Percentiles rank a stretch among this genome's conserved stretches.
These are phyloP conservation scores for Hypoxylon intermedium DNA, from an alignment of 495 filamentous ascomycete species.

Conservation along the genomic window DNA sequence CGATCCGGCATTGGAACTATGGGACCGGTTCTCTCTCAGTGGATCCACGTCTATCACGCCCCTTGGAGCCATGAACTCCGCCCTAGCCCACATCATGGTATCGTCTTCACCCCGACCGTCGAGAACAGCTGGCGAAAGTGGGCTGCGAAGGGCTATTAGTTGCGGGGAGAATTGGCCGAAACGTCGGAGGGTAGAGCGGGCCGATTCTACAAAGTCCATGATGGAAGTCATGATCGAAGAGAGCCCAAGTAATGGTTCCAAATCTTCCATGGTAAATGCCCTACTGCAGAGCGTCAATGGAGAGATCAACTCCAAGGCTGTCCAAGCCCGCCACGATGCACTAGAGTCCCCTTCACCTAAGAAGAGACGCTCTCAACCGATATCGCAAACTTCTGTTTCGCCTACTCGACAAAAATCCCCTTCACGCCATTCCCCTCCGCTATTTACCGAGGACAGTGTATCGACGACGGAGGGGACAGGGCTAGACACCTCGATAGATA, in stretches of 20 bases:
- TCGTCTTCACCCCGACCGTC: constrained; percentile 75
- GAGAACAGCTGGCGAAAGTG: constrained; percentile 53
- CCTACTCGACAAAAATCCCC: constrained; percentile 24
- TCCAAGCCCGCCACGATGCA: constrained; percentile 27
- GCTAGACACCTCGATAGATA: constrained; percentile 40
- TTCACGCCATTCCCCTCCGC: constrained; percentile 19
- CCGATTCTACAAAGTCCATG: constrained; percentile 33
- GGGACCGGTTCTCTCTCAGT: constrained; percentile 72
- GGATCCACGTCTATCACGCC: constrained; percentile 44
- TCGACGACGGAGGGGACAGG: not conserved
- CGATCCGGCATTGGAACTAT: constrained; percentile 85
- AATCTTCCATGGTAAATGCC: constrained; percentile 58
- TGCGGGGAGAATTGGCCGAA: constrained; percentile 76
- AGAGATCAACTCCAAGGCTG: constrained; percentile 44
- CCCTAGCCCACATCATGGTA: constrained; percentile 66
- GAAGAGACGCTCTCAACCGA: constrained; percentile 31
- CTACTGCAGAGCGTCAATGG: constrained; percentile 53
- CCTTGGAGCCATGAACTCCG: constrained; percentile 53
- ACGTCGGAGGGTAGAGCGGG: constrained; percentile 56
- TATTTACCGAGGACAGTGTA: constrained; percentile 1
- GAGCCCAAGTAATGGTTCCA: constrained; percentile 47
- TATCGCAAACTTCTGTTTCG: constrained; percentile 16
- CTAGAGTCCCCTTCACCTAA: constrained; percentile 43
- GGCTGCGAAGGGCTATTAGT: constrained; percentile 72
- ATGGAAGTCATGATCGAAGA: constrained; percentile 17